A percentile compares a stretch with the other conserved stretches of the same genome.
phyloP scores from a whole-genome alignment of 2,329 filamentous ascomycete genomes.

The Aspergillus fructus region DNA sequence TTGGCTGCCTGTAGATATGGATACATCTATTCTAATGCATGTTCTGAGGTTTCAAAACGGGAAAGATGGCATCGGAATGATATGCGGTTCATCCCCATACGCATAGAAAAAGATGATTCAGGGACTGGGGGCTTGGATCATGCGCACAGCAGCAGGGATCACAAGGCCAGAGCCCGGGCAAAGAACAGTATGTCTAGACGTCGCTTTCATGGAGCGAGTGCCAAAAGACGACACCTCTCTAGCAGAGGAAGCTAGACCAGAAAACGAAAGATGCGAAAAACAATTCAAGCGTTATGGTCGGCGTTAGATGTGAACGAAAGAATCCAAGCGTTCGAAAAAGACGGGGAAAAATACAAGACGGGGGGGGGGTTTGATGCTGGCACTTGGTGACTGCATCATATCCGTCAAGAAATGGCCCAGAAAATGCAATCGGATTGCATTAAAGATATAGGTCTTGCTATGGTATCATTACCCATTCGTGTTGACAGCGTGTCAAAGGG shows the following conservation, averaged over 20 bases:
- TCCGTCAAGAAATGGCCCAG: slow-evolving; percentile 19
- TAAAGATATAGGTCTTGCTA: slow-evolving; percentile 23
- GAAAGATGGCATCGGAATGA: slow-evolving; percentile 16
- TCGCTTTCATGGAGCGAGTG: background rate
- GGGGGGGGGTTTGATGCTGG: slow-evolving; percentile 9
- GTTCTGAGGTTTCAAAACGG: slow-evolving; percentile 18
- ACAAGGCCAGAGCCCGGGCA: slow-evolving; percentile 5
- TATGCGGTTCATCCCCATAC: slow-evolving; percentile 16
- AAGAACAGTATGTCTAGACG: slow-evolving; percentile 12
- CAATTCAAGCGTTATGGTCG: slow-evolving; percentile 9
- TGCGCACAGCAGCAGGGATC: background rate
- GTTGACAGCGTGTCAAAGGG: slow-evolving; percentile 23
- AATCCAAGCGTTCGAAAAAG: slow-evolving; percentile 19
- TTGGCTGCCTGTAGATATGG: slow-evolving; percentile 26
- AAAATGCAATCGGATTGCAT: slow-evolving; percentile 22
- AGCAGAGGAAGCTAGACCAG: background rate
- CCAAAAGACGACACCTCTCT: background rate
- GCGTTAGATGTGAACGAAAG: slow-evolving; percentile 12
- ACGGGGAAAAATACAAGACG: slow-evolving; percentile 16
- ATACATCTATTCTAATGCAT: slow-evolving; percentile 37
- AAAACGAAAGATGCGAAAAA: slow-evolving; percentile 8
- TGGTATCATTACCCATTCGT: slow-evolving; percentile 27
- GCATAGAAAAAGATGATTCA: slow-evolving; percentile 12
- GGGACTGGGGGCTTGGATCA: slow-evolving; percentile 7
- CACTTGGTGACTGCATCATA: slow-evolving; percentile 18